A percentile compares a stretch with the other conserved stretches of the same genome.
These are phyloP conservation scores for Scleroderma bovista DNA, from an alignment of 768 basidiomycete genomes.

Conservation along the genomic window DNA sequence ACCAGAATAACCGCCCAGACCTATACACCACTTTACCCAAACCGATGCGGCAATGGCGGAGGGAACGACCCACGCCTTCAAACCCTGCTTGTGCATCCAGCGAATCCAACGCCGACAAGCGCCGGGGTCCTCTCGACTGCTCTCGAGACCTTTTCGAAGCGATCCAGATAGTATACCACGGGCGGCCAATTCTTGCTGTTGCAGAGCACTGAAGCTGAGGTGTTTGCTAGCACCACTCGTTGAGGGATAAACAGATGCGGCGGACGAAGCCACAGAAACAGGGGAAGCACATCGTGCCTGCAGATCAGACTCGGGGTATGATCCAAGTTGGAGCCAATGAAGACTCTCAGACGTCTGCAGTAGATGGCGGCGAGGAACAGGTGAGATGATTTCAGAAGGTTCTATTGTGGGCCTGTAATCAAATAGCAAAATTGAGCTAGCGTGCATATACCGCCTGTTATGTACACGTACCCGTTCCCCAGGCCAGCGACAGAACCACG, in stretches of 20 bases:
- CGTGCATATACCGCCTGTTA: no score
- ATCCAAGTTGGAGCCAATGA: slow-evolving; percentile 48
- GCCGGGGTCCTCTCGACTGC: slow-evolving; percentile 24
- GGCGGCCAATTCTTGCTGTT: slow-evolving; percentile 27
- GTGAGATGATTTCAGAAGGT: slow-evolving; percentile 49
- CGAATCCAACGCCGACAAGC: slow-evolving; percentile 62
- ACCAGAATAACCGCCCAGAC: slow-evolving; percentile 79
- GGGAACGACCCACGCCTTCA: slow-evolving; percentile 58
- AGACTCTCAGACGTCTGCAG: slow-evolving; percentile 55
- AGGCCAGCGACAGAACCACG: no score
- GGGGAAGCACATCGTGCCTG: slow-evolving; percentile 43
- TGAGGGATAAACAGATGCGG: slow-evolving; percentile 18
- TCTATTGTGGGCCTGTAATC: no score
- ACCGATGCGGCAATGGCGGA: slow-evolving; percentile 48
- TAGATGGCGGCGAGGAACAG: slow-evolving; percentile 61
- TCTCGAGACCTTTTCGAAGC: slow-evolving; percentile 9
- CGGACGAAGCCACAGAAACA: slow-evolving; percentile 29
- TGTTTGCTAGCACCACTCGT: slow-evolving; percentile 12
- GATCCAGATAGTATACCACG: slow-evolving; percentile 1
- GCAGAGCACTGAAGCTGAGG: slow-evolving; percentile 41
- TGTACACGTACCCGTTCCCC: no score
- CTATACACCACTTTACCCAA: slow-evolving; percentile 62
- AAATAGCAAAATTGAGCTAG: no score
- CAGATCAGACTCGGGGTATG: slow-evolving; percentile 39
- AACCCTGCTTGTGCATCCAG: slow-evolving; percentile 71